Base-by-base conservation (phyloP, 2,329 filamentous ascomycete species). In the Penicillium brevicompactum region DNA sequence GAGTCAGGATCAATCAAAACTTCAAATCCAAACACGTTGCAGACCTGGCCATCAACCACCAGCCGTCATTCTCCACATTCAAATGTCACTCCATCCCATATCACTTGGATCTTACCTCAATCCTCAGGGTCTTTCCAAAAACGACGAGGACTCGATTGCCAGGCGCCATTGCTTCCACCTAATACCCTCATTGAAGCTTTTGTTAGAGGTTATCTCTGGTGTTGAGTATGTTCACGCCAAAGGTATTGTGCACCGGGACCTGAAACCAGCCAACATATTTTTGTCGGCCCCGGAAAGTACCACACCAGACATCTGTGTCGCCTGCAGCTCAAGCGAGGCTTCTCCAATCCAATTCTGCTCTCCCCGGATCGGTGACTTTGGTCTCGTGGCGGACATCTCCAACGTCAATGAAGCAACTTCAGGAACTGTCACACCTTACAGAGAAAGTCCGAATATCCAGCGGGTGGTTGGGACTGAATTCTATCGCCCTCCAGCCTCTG, bases 231-330 rank as follows among this genome's bases (percentile, higher is more conserved):
- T 89, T 2, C 87, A 89, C 62, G 72, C 76, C 0, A 78, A 84
- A 55, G 78, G 79, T 5, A 82, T 89, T 46, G 79, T 88, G 0
- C 87, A 89, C 63, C 82, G 86, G 9, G 87, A 89, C 64, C 75
- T 89, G 21, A 89, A 89, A 63, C 87, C 87, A 0, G 84, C 82
- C 3, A 89, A 89, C 60, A 83, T 89, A 27, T 88, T 89, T 69
- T 74, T 89, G 0, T 82, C 82, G 2, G 73, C 75, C 1, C 69
- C 77, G 4, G 78, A 81, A 16, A 78, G 75, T 18, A 73, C 81
- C n/a, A 72, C 82, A 42, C 63, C 81, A 1, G 72, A 75, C 1
- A 68, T 62, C 1, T 86, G 84, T 61, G 61, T 64, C 9, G 61
- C 74, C 1, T 88, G 84, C 55, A 61, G 63, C 30, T 57, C 50